A percentile compares a stretch with the other conserved stretches of the same genome.
Evolutionary conservation across 495 filamentous ascomycete genomes (phyloP).

Genomic region (Penicillium verhagenii): DNA sequence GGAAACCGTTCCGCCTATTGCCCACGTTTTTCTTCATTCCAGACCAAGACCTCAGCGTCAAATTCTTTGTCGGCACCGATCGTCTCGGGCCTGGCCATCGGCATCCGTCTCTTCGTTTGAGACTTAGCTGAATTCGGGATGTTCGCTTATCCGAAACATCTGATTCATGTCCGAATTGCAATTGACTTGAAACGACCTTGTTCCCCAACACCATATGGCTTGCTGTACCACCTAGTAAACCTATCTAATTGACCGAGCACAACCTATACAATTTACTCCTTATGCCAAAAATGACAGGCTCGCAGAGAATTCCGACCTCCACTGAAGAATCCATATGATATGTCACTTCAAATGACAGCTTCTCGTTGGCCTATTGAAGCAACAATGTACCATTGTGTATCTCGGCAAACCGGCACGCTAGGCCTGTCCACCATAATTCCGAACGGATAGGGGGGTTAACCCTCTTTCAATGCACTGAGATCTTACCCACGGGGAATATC

Average conservation of each 20-base stretch:
- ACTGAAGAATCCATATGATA: background rate
- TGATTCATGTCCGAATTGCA: background rate
- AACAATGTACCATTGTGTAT: conserved; percentile 1
- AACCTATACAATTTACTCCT: too few relatives aligned
- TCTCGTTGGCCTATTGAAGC: conserved; percentile 1
- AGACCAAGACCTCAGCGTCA: background rate
- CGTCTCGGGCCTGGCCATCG: background rate
- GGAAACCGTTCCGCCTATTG: background rate
- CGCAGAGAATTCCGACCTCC: background rate
- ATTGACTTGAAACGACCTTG: too few relatives aligned
- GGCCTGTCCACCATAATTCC: background rate
- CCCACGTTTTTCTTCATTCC: background rate
- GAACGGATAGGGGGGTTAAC: background rate
- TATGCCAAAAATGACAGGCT: too few relatives aligned
- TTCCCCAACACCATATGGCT: too few relatives aligned
- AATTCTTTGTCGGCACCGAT: background rate
- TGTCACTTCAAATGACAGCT: background rate
- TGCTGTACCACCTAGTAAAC: too few relatives aligned
- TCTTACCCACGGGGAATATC: background rate
- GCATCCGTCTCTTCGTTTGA: background rate
- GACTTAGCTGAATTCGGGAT: background rate
- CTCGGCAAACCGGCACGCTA: conserved; percentile 4
- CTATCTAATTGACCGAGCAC: too few relatives aligned
- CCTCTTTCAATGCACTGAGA: background rate
- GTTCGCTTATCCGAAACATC: background rate